These are phyloP conservation scores for Metschnikowia vanudenii DNA, from an alignment of 805 yeast genomes.

Conservation along the genomic window DNA sequence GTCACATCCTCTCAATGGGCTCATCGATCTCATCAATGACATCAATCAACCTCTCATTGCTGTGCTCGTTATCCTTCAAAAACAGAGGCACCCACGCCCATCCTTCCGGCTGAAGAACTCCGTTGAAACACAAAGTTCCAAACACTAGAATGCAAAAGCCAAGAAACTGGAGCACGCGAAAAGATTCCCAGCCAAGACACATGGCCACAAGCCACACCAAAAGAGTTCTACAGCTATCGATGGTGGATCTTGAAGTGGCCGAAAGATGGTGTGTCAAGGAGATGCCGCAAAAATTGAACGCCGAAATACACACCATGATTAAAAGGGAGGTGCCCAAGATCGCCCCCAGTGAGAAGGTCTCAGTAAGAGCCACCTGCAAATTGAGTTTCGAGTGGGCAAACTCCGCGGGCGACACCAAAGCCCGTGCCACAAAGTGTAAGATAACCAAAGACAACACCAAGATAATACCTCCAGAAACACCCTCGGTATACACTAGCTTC, in stretches of 20 bases:
- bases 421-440: constrained; percentile 42
- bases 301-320: constrained; percentile 70
- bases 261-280: constrained; percentile 62
- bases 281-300: constrained; percentile 72
- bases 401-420: constrained; percentile 25
- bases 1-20: constrained; percentile 28
- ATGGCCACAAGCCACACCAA: constrained; percentile 75
- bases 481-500: constrained; percentile 71
- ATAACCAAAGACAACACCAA: constrained; percentile 46
- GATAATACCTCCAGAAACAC: constrained; percentile 57
- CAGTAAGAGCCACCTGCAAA: constrained; percentile 46
- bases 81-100: constrained; percentile 47
- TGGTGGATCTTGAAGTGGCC: constrained; percentile 77
- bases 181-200: constrained; percentile 71
- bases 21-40: constrained; percentile 24
- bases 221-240: constrained; percentile 74
- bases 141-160: constrained; percentile 65
- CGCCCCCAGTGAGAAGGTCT: constrained; percentile 43
- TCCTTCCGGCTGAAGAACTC: constrained; percentile 55
- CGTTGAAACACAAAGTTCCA: constrained; percentile 75
- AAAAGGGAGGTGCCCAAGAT: constrained; percentile 55
- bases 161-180: constrained; percentile 55
- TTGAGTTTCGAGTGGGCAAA: constrained; percentile 56
- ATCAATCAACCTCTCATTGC: constrained; percentile 21
- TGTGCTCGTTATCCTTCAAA: constrained; percentile 29